Evolutionary conservation across 768 basidiomycete genomes (phyloP), one percentile per base, ranked within the genome.

Genomic region (Termitomyces sp.): DNA sequence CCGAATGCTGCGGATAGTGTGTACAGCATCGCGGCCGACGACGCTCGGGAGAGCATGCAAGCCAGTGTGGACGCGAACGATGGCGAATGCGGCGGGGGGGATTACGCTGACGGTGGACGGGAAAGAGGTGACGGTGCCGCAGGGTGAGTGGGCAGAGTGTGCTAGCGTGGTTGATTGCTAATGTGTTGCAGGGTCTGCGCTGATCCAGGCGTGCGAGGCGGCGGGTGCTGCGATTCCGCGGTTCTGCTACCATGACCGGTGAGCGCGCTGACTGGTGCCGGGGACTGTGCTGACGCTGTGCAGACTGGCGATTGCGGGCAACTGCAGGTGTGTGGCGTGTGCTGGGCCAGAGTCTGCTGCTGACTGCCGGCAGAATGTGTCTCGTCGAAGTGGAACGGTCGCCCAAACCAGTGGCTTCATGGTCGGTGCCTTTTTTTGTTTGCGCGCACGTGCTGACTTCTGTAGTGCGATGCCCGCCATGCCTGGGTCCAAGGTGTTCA

Each of bases 371-470:
- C 62, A 93, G 95, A 66, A 99, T 99, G 97, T 99, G 97, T 75
- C 77, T 99, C 52, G 97, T 99, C 41, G 97, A 99, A 75, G 96
- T 99, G 54, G 93, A 94, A 72, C 83, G 93, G 61, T 93, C 94
- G 58, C 94, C 93, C 48, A 96, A 96, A 77, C 95, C 94, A 22
- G 87, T 96, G 36, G 93, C 95, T 57, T 95, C 95, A 54, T 95
- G 95, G 91, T 91, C 66, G 61, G 69, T 33, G n/a, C 18, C 58
- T 30, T 36, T 49, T 36, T 36, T 20, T 47, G 42, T 60, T 56
- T 31, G 37, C 34, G 42, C 31, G 15, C 58, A 41, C n/a, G 6
- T 8, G 11, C 52, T 56, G 60, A 51, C 39, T 24, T 42, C 54
- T 63, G 47, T 61, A 93, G 91, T 72, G 96, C 97, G 6, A 96